phyloP scores from a whole-genome alignment of 768 basidiomycete species.

The Tephrocybe sp. region DNA sequence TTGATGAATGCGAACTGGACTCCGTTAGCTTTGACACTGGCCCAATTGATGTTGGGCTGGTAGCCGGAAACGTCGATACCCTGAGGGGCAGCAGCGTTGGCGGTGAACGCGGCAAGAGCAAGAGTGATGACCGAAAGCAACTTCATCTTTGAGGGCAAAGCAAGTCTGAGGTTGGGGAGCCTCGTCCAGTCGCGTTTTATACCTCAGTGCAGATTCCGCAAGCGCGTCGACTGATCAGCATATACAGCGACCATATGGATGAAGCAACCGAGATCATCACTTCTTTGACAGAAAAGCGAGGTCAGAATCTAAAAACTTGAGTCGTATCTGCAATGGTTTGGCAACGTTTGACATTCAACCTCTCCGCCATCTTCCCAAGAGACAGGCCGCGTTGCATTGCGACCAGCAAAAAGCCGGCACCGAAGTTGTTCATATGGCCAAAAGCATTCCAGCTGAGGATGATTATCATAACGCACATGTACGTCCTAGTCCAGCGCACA shows the following conservation, averaged over 20 bases:
- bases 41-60: slow-evolving; percentile 53
- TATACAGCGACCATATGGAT: slow-evolving; percentile 5
- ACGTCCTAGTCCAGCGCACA: background rate
- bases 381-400: background rate
- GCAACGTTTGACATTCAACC: background rate
- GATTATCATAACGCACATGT: background rate
- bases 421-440: slow-evolving; percentile 1
- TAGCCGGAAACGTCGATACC: slow-evolving; percentile 59
- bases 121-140: slow-evolving; percentile 15
- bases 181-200: slow-evolving; percentile 4
- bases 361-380: background rate
- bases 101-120: slow-evolving; percentile 12
- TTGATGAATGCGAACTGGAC: slow-evolving; percentile 63
- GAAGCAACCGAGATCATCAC: background rate
- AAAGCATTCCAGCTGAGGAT: background rate
- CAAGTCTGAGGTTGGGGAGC: background rate
- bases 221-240: background rate
- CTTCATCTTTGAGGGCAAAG: slow-evolving; percentile 14
- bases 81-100: slow-evolving; percentile 31
- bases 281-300: slow-evolving; percentile 1
- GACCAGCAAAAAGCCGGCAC: background rate
- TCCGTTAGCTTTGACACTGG: slow-evolving; percentile 48
- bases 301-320: no score
- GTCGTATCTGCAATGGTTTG: background rate
- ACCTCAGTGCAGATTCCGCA: background rate